Base-by-base conservation (phyloP, 78 protist species). In the Dictyostelium citrinum region DNA sequence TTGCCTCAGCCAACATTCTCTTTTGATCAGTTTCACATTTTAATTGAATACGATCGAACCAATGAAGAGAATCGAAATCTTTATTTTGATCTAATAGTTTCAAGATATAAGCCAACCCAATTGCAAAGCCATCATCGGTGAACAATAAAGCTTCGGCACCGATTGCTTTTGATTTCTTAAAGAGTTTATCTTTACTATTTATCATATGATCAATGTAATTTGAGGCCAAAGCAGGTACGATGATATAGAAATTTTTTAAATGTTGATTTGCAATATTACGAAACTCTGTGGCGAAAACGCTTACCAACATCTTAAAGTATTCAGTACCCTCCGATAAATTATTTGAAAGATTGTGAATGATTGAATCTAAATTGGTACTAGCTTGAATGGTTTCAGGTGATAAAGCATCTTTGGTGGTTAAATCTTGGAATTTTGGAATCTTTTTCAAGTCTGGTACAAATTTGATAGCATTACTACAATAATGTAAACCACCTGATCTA, bases 41-140 rank as follows among this genome's bases (percentile, higher is more conserved):
- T 39, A 49, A 45, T 24, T 31, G 27, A 58, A 98, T 97, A 2
- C 95, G 1, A 10, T 97, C 97, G 94, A 97, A 98, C 99, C 99
- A 99, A 93, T 97, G 99, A 10, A 99, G 97, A 16, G 97, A 31
- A 17, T 97, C 99, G 37, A 96, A 98, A 16, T 71, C 49, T 31
- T 35, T 80, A 76, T 91, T 27, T 78, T 95, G 98, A 76, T 93
- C 97, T 27, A 99, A 91, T 6, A 98, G 74, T 94, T 84, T 81
- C 70, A 99, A 90, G 61, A 98, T 68, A 81, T 96, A 99, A 12
- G 98, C 99, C 3, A 98, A 29, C 93, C 98, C 99, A 68, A 99
- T 81, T 2, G 99, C 99, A 90, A 99, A 99, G n/a, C 99, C 99
- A 60, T 99, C 99, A 82, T 98, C 99, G 2, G 97, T 85, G 81